phyloP scores from a whole-genome alignment of 495 filamentous ascomycete genomes.

The Podospora conica region DNA sequence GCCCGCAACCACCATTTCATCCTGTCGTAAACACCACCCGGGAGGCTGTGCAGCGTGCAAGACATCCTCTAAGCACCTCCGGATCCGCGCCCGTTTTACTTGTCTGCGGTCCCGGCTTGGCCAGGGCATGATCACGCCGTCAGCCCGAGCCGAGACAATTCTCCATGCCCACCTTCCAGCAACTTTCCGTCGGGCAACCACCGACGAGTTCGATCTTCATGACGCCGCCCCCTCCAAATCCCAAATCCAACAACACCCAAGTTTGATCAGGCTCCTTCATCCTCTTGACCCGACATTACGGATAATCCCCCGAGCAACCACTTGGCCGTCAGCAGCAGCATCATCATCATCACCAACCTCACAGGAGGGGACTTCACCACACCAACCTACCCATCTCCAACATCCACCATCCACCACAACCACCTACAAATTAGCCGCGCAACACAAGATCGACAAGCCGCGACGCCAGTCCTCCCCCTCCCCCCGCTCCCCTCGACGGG shows the following conservation, averaged over 20 bases:
- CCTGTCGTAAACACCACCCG: background rate
- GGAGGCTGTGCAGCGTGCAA: constrained; percentile 6
- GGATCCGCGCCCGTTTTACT: constrained; percentile 7
- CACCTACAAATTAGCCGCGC: constrained; percentile 8
- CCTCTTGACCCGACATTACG: constrained; percentile 7
- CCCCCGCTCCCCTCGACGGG: background rate
- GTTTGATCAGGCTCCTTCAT: background rate
- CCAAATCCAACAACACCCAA: background rate
- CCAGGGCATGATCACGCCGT: background rate
- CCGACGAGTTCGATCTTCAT: background rate
- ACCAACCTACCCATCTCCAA: background rate
- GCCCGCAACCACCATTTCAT: no score
- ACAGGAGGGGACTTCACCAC: background rate
- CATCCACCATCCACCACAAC: no score
- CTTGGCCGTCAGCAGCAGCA: background rate
- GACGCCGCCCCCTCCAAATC: background rate
- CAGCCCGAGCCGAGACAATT: background rate
- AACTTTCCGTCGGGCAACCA: background rate
- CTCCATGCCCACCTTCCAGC: background rate
- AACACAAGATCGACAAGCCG: constrained; percentile 11
- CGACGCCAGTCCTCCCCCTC: constrained; percentile 3
- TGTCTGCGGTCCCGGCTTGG: constrained; percentile 10
- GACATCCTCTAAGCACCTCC: background rate
- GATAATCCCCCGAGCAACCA: background rate
- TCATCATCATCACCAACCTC: background rate